Evolutionary conservation across 306 rosid species (phyloP), one percentile per base, ranked within the genome.

Genomic region (Mucuna pruriens): DNA sequence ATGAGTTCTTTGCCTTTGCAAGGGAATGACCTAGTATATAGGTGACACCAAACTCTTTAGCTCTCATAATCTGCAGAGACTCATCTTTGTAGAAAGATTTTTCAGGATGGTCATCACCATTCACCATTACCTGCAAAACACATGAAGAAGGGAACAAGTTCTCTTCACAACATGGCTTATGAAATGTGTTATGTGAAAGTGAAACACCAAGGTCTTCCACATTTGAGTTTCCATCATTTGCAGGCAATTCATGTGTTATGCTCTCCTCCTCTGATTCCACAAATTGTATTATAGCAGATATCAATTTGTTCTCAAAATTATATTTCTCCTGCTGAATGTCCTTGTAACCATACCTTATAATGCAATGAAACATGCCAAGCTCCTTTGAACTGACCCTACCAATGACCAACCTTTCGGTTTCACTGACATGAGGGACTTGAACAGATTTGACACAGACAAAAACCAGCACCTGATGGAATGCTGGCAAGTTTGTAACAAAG

Each of bases 401-500:
- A 29, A 90, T 73, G 64, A 88, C 61, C 68, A 89, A 40, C 29
- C 91, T 82, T 64, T 90, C 84, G 1, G 69, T 81, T 73, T 74
- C 89, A 19, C 67, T 3, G 13, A 92, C 87, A 78, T 66, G 80
- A 46, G 95, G 95, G 80, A 88, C 93, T 48, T 85, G 93, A 79
- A 90, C 84, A 1, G 81, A 87, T 78, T 89, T 90, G 46, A 89
- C 76, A 60, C 92, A 90, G 17, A 92, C 87, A 69, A 92, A 92
- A 45, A 90, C 86, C 25, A 90, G 85, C 74, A 89, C 88, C 70
- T 89, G 87, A 65, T 92, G 94, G 84, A 92, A 90, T 29, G 95
- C 93, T 15, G 90, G 93, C 78, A 90, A 80, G 60, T 89, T 90
- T 48, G 95, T 90, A n/a, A 90, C 90, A 40, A 90, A 90, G 74